Evolutionary conservation across 768 basidiomycete species (phyloP), one percentile per base, ranked within the genome.

Genomic region (Phylloporus sp.): DNA sequence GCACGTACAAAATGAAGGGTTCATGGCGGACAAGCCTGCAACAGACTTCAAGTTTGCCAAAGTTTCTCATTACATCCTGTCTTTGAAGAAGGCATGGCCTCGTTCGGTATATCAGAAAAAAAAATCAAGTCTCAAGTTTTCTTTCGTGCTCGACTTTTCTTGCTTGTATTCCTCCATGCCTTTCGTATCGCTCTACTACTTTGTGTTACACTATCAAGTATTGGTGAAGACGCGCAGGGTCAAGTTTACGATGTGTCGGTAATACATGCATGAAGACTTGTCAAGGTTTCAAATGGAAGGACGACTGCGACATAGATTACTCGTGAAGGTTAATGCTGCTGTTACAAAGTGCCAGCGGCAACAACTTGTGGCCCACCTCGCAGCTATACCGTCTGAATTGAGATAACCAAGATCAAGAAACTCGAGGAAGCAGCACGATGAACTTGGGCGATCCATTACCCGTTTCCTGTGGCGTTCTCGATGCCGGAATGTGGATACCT

Each of bases 121-220:
- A 70, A 70, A 70, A 63, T 70, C 78, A 81, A 82, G 78, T 79
- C 80, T 75, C 80, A 82, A 81, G 79, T 82, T 69, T 75, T 69
- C 66, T 73, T 62, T 73, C 72, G 70, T 73, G 73, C 65, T 69
- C 76, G 63, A 69, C 71, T 67, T 77, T 74, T 78, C 73, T 72
- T 72, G 66, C 68, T 73, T 64, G 68, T 70, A 67, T 57, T 63
- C 54, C 53, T 32, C 39, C 58, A 54, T 61, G 61, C 59, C 56
- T 69, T 67, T 70, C 68, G 61, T 71, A 71, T 66, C 68, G 69
- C 68, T 67, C 71, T 75, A 71, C 63, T 69, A 67, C 70, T 67
- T 69, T 72, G 63, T 72, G 70, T 72, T 66, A 68, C 66, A 58
- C 64, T 66, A 64, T 68, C 66, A 66, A 66, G 61, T 66, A 55